Base-by-base conservation (phyloP, 2,329 filamentous ascomycete species). In the Scleromitrula shiraiana region DNA sequence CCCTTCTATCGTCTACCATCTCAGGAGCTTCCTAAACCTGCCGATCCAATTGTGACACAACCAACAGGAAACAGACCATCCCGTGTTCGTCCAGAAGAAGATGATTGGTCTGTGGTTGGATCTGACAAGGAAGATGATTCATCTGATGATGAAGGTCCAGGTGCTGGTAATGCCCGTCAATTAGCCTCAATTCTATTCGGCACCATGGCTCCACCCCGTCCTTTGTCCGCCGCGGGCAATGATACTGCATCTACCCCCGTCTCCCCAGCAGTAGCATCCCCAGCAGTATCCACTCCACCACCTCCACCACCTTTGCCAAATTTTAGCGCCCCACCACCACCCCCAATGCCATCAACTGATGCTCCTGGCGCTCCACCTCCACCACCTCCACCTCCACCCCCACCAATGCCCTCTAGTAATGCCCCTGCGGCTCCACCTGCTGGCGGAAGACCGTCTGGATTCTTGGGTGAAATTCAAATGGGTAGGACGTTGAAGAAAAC, bases 171-270 rank as follows among this genome's bases (percentile, higher is more conserved):
- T 57, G 93, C 93, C 41, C 93, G 94, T 52, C 88, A 95, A 59
- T 78, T 98, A 30, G 93, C 93, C 14, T 95, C 88, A 6, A 93
- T 96, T 52, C 76, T 98, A 17, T 98, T 98, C 64, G 91, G 93
- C 50, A 95, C 90, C 43, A 97, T 98, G 90, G 91, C 80, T 8
- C 91, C 93, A 32, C 91, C 93, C 12, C 82, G 91, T 43, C 90
- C 91, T 24, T 69, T 96, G 37, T 94, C 88, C 17, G 85, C 88
- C 6, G 81, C 87, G 65, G 88, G 86, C 46, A 82, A 85, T 56
- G 85, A 86, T 58, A 63, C 65, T 23, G 60, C 64, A 8, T 70
- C 72, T 5, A 67, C 70, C 17, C 69, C 70, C 41, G 67, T 63
- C 15, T 64, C 64, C 33, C 60, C 67, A 27, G 64, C 65, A 12